phyloP scores from a whole-genome alignment of 805 yeast species.

The Priceomyces carsonii region DNA sequence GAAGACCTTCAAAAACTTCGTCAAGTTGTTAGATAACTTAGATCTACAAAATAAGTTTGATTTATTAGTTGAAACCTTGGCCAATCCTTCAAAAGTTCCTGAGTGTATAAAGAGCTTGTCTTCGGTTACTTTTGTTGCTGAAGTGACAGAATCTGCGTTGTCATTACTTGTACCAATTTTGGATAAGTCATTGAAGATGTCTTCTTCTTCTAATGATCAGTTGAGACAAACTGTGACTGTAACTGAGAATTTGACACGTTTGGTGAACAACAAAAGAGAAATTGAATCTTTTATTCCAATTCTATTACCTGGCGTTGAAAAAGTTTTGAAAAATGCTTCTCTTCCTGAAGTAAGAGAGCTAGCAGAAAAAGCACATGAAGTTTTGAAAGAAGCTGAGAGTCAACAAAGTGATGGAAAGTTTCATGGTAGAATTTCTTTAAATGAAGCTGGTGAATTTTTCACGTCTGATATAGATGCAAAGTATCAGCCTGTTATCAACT shows the following conservation, averaged over 20 bases:
- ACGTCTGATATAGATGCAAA: constrained; percentile 15
- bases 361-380: constrained; percentile 82
- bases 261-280: constrained; percentile 91
- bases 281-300: constrained; percentile 85
- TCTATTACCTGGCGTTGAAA: constrained; percentile 87
- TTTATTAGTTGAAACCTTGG: constrained; percentile 79
- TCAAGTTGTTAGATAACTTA: constrained; percentile 84
- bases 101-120: constrained; percentile 86
- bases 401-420: constrained; percentile 69
- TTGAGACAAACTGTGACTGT: constrained; percentile 95
- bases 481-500: constrained; percentile 5
- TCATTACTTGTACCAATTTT: constrained; percentile 89
- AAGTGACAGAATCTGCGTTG: constrained; percentile 94
- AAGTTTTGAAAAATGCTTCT: constrained; percentile 86
- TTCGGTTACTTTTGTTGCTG: constrained; percentile 96
- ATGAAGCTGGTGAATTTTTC: constrained; percentile 51
- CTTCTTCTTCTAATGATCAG: constrained; percentile 92
- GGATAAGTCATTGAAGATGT: constrained; percentile 81
- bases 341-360: constrained; percentile 95
- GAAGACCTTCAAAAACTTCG: constrained; percentile 66
- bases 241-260: constrained; percentile 90
- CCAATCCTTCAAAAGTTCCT: constrained; percentile 87
- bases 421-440: constrained; percentile 68
- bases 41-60: constrained; percentile 88
- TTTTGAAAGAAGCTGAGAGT: constrained; percentile 76